These are phyloP conservation scores for Kodamaea nitidulidarum DNA, from an alignment of 805 yeast species.

Conservation along the genomic window DNA sequence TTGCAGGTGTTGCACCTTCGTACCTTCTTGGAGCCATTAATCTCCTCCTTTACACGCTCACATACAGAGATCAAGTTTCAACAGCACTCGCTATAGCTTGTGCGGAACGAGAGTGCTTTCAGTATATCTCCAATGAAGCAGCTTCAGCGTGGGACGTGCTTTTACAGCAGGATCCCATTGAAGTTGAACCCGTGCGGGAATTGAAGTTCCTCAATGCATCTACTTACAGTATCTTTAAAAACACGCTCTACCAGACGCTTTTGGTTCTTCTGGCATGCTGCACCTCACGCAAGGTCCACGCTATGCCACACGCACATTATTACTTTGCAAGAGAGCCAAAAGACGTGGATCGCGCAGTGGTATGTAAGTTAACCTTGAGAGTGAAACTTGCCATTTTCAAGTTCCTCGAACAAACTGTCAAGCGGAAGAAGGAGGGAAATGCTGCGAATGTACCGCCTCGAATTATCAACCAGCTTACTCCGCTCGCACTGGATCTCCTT, in stretches of 20 bases:
- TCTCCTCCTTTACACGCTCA: slow-evolving; percentile 28
- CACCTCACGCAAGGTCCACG: slow-evolving; percentile 1
- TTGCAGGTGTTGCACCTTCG: background rate
- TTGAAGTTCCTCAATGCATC: slow-evolving; percentile 30
- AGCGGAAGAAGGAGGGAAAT: background rate
- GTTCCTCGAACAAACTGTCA: background rate
- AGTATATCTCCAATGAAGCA: slow-evolving; percentile 25
- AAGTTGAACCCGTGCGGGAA: slow-evolving; percentile 8
- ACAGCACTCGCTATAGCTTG: slow-evolving; percentile 45
- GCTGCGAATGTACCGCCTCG: slow-evolving; percentile 3
- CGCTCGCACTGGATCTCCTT: background rate
- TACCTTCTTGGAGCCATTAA: slow-evolving; percentile 11
- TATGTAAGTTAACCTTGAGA: background rate
- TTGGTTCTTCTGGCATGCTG: slow-evolving; percentile 27
- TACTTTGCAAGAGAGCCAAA: slow-evolving; percentile 9
- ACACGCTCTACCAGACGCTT: slow-evolving; percentile 41
- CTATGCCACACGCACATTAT: slow-evolving; percentile 33
- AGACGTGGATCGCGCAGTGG: background rate
- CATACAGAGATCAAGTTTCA: slow-evolving; percentile 21
- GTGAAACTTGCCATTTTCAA: background rate
- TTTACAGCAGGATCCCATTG: slow-evolving; percentile 13
- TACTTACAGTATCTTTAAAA: slow-evolving; percentile 35
- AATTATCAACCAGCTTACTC: slow-evolving; percentile 3
- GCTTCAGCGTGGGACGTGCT: slow-evolving; percentile 20
- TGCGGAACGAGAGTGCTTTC: slow-evolving; percentile 49